Evolutionary conservation across 1,284 basidiomycete species (phyloP).

Genomic region (Agaricales sp.): DNA sequence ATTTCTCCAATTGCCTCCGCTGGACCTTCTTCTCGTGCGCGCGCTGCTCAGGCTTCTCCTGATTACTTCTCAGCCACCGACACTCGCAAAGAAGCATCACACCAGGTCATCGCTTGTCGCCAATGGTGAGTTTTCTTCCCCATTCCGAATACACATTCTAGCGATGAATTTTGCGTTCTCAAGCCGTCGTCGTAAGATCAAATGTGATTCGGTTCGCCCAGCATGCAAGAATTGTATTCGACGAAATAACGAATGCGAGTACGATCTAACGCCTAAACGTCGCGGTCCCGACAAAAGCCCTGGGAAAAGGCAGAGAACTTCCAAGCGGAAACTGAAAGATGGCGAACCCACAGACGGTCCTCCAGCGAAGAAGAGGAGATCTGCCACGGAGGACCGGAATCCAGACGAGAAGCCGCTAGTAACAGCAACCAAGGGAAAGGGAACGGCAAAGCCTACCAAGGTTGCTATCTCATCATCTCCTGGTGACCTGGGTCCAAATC

Average conservation of each 20-base stretch:
- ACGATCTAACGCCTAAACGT: constrained; percentile 68
- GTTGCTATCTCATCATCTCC: neutral
- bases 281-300: constrained; percentile 76
- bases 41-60: neutral
- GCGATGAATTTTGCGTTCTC: constrained; percentile 21
- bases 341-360: constrained; percentile 15
- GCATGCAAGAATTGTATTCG: constrained; percentile 71
- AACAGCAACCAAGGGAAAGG: constrained; percentile 2
- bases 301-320: constrained; percentile 68
- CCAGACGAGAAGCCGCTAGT: neutral
- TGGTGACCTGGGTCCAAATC: neutral
- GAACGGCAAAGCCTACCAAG: neutral
- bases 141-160: constrained; percentile 26
- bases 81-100: constrained; percentile 49
- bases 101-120: constrained; percentile 59
- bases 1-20: neutral
- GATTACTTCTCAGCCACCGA: no score
- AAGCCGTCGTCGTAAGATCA: constrained; percentile 73
- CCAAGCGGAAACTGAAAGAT: constrained; percentile 64
- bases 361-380: neutral
- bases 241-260: constrained; percentile 63
- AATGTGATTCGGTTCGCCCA: constrained; percentile 72
- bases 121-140: constrained; percentile 37
- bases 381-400: neutral
- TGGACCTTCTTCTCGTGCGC: neutral